Conservation (phyloP, 192 early-diverging fungal genomes). For the Coemansia sp. region DNA sequence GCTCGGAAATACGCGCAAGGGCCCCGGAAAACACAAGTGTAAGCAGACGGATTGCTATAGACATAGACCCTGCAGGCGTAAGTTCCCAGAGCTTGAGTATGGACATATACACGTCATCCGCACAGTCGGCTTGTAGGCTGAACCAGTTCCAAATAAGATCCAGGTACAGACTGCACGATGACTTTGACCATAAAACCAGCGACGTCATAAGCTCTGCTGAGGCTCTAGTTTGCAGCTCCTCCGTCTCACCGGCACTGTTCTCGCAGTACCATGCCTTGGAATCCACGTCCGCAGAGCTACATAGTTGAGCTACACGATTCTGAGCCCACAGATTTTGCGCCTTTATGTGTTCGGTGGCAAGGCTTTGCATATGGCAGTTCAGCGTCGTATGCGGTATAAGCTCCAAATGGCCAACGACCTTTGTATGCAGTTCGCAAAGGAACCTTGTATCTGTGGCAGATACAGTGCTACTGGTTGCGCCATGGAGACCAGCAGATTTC, state of each 20-base stretch:
- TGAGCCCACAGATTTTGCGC: constrained; percentile 35
- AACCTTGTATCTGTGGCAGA: not conserved
- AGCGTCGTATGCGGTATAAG: constrained; percentile 47
- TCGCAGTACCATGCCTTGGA: not conserved
- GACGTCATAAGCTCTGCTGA: constrained; percentile 22
- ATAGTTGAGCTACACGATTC: constrained; percentile 14
- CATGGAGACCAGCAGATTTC: not conserved
- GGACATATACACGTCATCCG: constrained; percentile 13
- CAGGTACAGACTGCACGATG: constrained; percentile 11
- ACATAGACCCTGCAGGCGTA: constrained; percentile 39
- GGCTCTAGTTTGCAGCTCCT: constrained; percentile 10
- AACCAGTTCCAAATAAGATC: constrained; percentile 15
- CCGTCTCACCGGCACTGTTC: constrained; percentile 3
- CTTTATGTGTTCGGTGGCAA: constrained; percentile 28
- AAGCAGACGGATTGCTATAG: constrained; percentile 24
- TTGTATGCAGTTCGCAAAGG: constrained; percentile 9
- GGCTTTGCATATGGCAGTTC: constrained; percentile 29
- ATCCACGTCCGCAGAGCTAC: not conserved
- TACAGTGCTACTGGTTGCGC: not conserved
- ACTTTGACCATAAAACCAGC: constrained; percentile 29
- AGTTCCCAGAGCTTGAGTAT: constrained; percentile 37
- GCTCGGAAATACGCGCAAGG: not conserved
- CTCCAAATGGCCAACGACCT: constrained; percentile 25
- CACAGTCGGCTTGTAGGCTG: constrained; percentile 9
- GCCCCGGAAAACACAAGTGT: constrained; percentile 20